Evolutionary conservation across 2,329 filamentous ascomycete genomes (phyloP).

Genomic region (Aureobasidium pullulans): DNA sequence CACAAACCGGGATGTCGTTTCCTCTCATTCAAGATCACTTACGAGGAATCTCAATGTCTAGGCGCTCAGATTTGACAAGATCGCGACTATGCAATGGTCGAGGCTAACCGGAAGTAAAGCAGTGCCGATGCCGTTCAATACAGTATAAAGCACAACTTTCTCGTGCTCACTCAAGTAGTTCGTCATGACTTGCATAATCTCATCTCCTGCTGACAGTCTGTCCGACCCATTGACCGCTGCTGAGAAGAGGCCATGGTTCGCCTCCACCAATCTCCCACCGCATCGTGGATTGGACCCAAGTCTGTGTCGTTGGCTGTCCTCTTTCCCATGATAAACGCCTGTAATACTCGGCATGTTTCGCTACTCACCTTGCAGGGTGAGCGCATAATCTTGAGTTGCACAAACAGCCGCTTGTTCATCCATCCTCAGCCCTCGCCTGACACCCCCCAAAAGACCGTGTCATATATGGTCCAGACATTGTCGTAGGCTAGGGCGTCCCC

Average conservation of each 20-base stretch:
- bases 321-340: background rate
- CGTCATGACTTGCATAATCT: background rate
- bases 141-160: background rate
- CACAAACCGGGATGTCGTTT: constrained; percentile 8
- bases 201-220: background rate
- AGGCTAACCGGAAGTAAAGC: background rate
- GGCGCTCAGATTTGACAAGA: background rate
- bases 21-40: background rate
- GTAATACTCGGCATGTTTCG: background rate
- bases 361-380: constrained; percentile 8
- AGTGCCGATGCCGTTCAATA: background rate
- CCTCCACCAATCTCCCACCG: background rate
- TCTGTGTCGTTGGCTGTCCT: constrained; percentile 5
- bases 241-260: background rate
- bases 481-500: background rate
- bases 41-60: background rate
- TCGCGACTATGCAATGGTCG: background rate
- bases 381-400: constrained; percentile 9
- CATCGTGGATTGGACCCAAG: background rate
- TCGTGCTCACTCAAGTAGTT: too few relatives aligned
- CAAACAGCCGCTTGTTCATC: constrained; percentile 4
- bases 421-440: constrained; percentile 5
- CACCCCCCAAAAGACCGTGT: background rate
- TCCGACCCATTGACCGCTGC: background rate
- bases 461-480: constrained; percentile 10